Evolutionary conservation across 495 filamentous ascomycete species (phyloP), one percentile per base, ranked within the genome.

Genomic region (Aspergillus hancockii): DNA sequence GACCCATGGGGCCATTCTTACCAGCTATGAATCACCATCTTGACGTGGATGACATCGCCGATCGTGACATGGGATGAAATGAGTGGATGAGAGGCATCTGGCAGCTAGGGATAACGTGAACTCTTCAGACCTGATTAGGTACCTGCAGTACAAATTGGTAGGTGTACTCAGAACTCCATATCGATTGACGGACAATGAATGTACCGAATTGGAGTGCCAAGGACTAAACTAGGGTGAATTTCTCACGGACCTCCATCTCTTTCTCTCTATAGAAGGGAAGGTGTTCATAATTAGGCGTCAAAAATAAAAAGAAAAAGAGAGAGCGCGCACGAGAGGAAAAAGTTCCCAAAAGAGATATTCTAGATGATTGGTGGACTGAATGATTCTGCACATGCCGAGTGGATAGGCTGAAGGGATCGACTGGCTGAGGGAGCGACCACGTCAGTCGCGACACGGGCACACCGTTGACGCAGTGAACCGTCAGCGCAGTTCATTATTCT

Each of bases 361-460:
- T 1, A 6, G 34, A 36, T 41, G 52, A 54, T 54, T 54, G 52
- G 52, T 22, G 52, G 34, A 54, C 7, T 13, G 19, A 18, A 16
- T 16, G 9, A 28, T 54, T 54, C 52, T 54, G 52, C 52, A 54
- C 52, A 54, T 34, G 52, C 36, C 52, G 52, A 25, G 49, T 52
- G 49, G 49, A 52, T 52, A n/a, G 49, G 49, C 28, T 25, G 49
- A 52, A 16, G 53, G 45, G 63, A 61, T 58, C 61, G 64, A 67
- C 55, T 67, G 64, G 64, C 53, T 30, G 55, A 52, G 55, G 60
- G 59, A 55, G 55, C 58, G 41, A 63, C 64, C 64, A 67, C 64
- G 64, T 67, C 46, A 53, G 41, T 59, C 41, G 22, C 21, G 25
- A 22, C 57, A 51, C 28, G 38, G 38, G 49, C 28, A 30, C 49